A percentile compares a stretch with the other conserved stretches of the same genome.
These are phyloP conservation scores for Xanthoconium stramineum DNA, from an alignment of 768 basidiomycete species.

Conservation along the genomic window DNA sequence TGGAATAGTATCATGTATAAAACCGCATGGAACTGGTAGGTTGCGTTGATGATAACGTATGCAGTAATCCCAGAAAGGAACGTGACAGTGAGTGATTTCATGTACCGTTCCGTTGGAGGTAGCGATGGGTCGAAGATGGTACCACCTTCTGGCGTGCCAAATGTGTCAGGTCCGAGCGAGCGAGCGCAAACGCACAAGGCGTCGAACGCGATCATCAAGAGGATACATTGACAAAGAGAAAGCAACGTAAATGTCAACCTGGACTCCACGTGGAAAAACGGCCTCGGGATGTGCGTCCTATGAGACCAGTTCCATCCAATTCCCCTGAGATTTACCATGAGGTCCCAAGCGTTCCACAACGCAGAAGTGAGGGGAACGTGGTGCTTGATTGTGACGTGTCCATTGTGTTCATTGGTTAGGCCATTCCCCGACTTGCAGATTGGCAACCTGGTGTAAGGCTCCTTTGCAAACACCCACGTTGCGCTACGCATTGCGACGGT, in stretches of 20 bases:
- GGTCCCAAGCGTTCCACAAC: constrained; percentile 29
- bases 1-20: constrained; percentile 44
- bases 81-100: constrained; percentile 44
- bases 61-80: constrained; percentile 42
- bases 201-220: constrained; percentile 9
- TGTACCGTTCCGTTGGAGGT: constrained; percentile 32
- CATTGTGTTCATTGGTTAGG: background rate
- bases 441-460: constrained; percentile 14
- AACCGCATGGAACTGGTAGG: constrained; percentile 42
- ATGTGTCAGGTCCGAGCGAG: constrained; percentile 38
- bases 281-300: constrained; percentile 11
- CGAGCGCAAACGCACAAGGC: background rate
- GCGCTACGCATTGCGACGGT: constrained; percentile 22
- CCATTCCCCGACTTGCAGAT: background rate
- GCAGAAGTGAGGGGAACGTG: constrained; percentile 7
- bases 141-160: constrained; percentile 34
- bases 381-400: background rate
- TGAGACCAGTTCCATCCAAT: constrained; percentile 26
- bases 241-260: constrained; percentile 14
- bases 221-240: constrained; percentile 9
- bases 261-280: constrained; percentile 19
- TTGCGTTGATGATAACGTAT: constrained; percentile 42
- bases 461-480: constrained; percentile 18
- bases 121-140: constrained; percentile 37
- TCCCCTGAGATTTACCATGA: constrained; percentile 23